These are phyloP conservation scores for Plasmodium vivax DNA, from an alignment of 169 alveolate species.

Conservation along the genomic window DNA sequence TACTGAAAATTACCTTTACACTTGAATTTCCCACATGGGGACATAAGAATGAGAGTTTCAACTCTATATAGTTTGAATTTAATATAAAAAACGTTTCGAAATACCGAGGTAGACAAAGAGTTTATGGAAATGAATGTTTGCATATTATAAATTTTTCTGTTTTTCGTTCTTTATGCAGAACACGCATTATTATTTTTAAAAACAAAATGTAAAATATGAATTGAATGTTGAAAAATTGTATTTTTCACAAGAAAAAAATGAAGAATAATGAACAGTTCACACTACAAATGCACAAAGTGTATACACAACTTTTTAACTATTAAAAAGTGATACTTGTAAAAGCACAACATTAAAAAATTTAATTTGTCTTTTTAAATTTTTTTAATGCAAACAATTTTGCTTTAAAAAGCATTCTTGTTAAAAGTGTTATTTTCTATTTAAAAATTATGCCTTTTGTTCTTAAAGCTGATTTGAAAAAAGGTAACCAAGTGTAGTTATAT, in stretches of 20 bases:
- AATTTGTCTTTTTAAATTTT: neutral
- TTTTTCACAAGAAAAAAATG: neutral
- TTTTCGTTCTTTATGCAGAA: neutral
- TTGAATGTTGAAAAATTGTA: neutral
- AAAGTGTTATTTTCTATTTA: neutral
- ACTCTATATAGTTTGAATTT: neutral
- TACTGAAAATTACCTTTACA: neutral
- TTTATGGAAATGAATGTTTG: conserved; percentile 3
- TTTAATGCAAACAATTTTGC: neutral
- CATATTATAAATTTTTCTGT: neutral
- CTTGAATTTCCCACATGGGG: neutral
- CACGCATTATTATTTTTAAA: neutral
- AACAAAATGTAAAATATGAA: neutral
- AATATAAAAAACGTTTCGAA: neutral
- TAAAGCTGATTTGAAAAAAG: neutral
- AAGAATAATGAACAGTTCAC: neutral
- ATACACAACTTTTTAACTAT: neutral
- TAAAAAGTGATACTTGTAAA: neutral
- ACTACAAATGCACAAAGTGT: neutral
- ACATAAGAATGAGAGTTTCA: neutral
- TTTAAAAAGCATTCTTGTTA: neutral
- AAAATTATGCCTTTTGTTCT: neutral
- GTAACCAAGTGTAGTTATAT: neutral
- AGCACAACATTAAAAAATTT: neutral
- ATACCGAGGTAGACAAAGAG: neutral